Evolutionary conservation across 148 eudicot genomes (phyloP).

Genomic region (Silene latifolia): DNA sequence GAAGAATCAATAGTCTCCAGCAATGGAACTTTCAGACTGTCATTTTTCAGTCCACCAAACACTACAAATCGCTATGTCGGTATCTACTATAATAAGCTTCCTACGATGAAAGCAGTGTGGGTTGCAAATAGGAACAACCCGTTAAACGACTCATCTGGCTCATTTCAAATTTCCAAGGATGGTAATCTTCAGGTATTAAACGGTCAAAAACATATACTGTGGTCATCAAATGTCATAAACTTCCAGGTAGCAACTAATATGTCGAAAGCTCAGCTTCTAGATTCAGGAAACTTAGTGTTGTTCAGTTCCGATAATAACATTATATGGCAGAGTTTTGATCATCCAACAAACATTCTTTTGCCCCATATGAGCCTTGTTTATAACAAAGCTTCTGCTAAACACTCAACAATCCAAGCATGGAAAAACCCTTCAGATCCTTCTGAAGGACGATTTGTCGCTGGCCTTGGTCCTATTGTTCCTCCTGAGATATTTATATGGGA

Average conservation of each 20-base stretch:
- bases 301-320: conserved; percentile 18
- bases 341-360: conserved; percentile 34
- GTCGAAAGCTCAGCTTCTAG: conserved; percentile 29
- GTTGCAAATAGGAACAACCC: conserved; percentile 45
- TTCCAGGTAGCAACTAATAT: not conserved
- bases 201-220: conserved; percentile 6
- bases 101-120: conserved; percentile 35
- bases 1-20: conserved; percentile 31
- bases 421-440: conserved; percentile 35
- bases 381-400: conserved; percentile 5
- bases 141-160: conserved; percentile 25
- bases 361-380: conserved; percentile 34
- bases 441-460: conserved; percentile 13
- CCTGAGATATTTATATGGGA: conserved; percentile 14
- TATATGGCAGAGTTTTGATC: conserved; percentile 38
- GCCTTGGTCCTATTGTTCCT: not conserved
- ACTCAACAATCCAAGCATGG: conserved; percentile 19
- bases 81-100: conserved; percentile 40
- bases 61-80: conserved; percentile 36
- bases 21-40: conserved; percentile 32
- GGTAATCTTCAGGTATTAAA: conserved; percentile 33
- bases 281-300: conserved; percentile 45
- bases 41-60: conserved; percentile 41
- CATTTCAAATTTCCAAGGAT: conserved; percentile 25
- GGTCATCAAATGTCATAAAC: conserved; percentile 10